A percentile compares a stretch with the other conserved stretches of the same genome.
These are phyloP conservation scores for Entomortierella lignicola DNA, from an alignment of 192 early-diverging fungal species.

Conservation along the genomic window DNA sequence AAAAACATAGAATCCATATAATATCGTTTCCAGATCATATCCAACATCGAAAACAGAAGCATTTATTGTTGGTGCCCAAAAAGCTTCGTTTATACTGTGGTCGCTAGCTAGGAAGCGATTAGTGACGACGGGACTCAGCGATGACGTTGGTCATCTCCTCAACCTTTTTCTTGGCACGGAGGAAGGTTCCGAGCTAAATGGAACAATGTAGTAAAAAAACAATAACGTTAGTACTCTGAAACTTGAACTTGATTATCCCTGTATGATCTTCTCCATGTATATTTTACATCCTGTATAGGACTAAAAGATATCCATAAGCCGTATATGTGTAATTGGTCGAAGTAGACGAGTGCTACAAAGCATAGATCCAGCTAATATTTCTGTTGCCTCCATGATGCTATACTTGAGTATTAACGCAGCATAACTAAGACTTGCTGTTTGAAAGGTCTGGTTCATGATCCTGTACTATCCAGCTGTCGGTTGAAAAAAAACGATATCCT, in stretches of 20 bases:
- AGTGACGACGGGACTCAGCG: constrained; percentile 88
- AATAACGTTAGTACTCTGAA: neutral
- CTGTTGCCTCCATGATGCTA: too few species aligned
- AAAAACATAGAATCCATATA: neutral
- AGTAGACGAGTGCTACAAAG: too few species aligned
- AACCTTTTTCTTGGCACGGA: constrained; percentile 98
- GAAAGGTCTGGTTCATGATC: neutral
- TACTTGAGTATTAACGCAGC: too few species aligned
- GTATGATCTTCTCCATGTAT: too few species aligned
- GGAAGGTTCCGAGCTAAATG: constrained; percentile 89
- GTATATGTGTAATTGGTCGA: too few species aligned
- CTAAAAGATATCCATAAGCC: too few species aligned
- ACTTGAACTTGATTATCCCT: too few species aligned
- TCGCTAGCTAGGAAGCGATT: constrained; percentile 10
- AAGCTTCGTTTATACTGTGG: constrained; percentile 2
- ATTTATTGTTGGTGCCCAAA: constrained; percentile 28
- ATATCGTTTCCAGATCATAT: neutral
- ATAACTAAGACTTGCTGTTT: too few species aligned
- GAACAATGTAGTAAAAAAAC: neutral
- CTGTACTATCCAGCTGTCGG: too few species aligned
- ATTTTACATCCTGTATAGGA: too few species aligned
- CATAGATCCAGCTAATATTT: too few species aligned
- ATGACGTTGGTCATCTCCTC: constrained; percentile 96
- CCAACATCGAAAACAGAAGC: constrained; percentile 19
- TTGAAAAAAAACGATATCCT: too few species aligned